Percentiles rank a stretch among this genome's conserved stretches.
Conservation (phyloP, 352 stramenopile species). For the Phytophthora quininea region DNA sequence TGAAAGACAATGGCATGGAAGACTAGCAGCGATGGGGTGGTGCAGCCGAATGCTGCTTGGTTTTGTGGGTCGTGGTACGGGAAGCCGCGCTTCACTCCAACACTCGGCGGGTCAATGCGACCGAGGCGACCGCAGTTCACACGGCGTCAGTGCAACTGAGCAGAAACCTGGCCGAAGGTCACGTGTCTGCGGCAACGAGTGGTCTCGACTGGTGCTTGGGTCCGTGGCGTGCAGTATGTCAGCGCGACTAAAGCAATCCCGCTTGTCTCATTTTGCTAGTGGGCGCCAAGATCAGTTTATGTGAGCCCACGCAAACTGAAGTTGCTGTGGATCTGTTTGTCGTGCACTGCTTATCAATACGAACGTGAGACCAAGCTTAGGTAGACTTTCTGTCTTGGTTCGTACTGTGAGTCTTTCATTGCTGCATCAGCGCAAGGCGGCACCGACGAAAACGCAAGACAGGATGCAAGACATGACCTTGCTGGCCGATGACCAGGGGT, state of each 20-base stretch:
- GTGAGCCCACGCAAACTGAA: slow-evolving; percentile 12
- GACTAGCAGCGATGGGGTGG: neutral
- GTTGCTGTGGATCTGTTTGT: neutral
- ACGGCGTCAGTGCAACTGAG: neutral
- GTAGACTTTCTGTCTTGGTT: no score
- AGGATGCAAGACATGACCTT: no score
- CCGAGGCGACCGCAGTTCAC: neutral
- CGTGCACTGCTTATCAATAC: no score
- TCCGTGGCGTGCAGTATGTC: neutral
- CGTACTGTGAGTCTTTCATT: no score
- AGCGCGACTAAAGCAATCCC: slow-evolving; percentile 9
- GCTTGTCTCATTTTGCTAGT: slow-evolving; percentile 18
- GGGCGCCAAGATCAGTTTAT: neutral
- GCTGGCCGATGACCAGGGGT: no score
- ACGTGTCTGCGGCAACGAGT: neutral
- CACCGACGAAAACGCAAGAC: no score
- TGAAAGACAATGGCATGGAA: no score
- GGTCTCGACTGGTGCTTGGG: neutral
- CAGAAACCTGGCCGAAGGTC: neutral
- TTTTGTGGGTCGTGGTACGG: slow-evolving; percentile 11
- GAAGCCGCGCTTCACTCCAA: neutral
- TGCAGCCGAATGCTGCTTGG: slow-evolving; percentile 10
- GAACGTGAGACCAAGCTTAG: no score
- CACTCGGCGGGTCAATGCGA: neutral
- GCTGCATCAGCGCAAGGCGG: no score